phyloP scores from a whole-genome alignment of 2,329 filamentous ascomycete genomes.

The Claviceps sp. region DNA sequence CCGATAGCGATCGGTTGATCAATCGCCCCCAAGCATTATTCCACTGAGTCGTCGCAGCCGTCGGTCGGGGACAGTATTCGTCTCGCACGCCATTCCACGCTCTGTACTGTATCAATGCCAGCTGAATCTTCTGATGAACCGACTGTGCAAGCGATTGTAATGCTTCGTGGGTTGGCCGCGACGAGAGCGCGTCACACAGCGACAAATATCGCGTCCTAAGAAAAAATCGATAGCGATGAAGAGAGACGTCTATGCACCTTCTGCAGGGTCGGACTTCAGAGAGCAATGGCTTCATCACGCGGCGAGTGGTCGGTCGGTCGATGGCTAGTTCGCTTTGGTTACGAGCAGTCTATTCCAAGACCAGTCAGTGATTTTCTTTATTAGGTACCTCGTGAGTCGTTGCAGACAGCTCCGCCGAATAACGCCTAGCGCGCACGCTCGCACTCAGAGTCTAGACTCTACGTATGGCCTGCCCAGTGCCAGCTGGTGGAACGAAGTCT shows the following conservation, averaged over 20 bases:
- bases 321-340: background rate
- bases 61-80: background rate
- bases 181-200: background rate
- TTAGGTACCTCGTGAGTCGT: background rate
- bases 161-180: background rate
- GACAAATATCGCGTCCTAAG: background rate
- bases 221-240: background rate
- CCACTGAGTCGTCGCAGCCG: background rate
- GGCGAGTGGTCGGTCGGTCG: background rate
- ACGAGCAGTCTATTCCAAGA: background rate
- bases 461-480: background rate
- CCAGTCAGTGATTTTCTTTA: background rate
- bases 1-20: background rate
- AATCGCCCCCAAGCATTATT: conserved; percentile 1
- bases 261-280: background rate
- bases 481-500: background rate
- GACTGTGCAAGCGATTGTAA: background rate
- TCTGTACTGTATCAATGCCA: background rate
- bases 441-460: background rate
- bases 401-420: background rate
- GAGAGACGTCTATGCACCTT: background rate
- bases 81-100: background rate
- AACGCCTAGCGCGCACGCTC: background rate
- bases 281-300: background rate
- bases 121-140: background rate